Conservation (phyloP, 1,284 basidiomycete species). For the Rhodotorula sp. region DNA sequence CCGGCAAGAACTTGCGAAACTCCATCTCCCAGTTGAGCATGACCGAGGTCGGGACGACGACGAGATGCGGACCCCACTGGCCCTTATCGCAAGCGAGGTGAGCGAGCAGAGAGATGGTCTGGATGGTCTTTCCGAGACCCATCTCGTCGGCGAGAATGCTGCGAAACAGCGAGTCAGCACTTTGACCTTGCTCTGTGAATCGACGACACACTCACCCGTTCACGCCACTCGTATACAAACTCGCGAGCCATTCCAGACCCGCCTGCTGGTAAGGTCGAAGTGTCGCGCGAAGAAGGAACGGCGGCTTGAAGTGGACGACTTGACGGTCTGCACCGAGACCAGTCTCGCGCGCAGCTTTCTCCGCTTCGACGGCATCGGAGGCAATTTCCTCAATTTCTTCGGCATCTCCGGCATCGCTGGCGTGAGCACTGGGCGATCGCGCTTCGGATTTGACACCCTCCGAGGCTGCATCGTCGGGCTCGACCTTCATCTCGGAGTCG, state of each 20-base stretch:
- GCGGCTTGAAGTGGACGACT: conserved; percentile 53
- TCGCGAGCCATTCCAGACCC: conserved; percentile 92
- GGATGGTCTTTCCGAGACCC: conserved; percentile 77
- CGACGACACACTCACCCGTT: conserved; percentile 61
- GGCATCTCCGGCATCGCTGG: conserved; percentile 18
- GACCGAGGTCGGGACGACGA: conserved; percentile 92
- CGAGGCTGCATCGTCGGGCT: conserved; percentile 5
- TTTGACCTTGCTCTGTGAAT: background rate
- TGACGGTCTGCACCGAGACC: conserved; percentile 18
- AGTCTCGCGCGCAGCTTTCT: background rate
- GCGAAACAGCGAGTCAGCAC: background rate
- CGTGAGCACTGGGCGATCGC: background rate
- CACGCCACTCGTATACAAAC: conserved; percentile 76
- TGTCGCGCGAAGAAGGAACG: conserved; percentile 78
- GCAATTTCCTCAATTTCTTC: conserved; percentile 39
- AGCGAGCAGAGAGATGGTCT: conserved; percentile 87
- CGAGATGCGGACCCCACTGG: conserved; percentile 95
- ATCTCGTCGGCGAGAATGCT: conserved; percentile 66
- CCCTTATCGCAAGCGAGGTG: conserved; percentile 92
- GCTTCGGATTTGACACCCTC: background rate
- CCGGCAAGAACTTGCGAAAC: conserved; percentile 96
- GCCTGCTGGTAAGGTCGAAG: conserved; percentile 92
- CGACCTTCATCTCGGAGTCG: conserved; percentile 20
- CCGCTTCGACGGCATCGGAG: conserved; percentile 14
- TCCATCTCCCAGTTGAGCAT: conserved; percentile 99